phyloP scores from a whole-genome alignment of 2,329 filamentous ascomycete species.

The Epichloe typhina region DNA sequence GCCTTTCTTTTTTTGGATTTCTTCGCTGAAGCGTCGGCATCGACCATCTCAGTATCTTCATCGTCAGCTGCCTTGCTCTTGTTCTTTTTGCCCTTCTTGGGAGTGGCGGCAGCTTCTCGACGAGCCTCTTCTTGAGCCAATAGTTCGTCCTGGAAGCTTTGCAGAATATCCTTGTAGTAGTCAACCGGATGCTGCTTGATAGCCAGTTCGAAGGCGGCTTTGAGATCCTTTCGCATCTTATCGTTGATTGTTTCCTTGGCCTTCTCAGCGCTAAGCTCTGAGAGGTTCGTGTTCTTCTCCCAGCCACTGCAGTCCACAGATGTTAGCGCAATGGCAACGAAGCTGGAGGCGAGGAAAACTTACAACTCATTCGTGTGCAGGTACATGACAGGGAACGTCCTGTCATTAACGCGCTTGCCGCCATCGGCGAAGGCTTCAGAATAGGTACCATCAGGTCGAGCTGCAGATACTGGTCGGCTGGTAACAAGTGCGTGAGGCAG shows the following conservation, averaged over 20 bases:
- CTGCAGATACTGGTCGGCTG: slow-evolving; percentile 72
- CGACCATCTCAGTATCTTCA: slow-evolving; percentile 48
- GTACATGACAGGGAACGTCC: slow-evolving; percentile 93
- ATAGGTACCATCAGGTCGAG: slow-evolving; percentile 71
- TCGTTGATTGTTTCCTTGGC: slow-evolving; percentile 55
- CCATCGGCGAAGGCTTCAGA: slow-evolving; percentile 78
- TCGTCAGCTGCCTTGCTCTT: slow-evolving; percentile 41
- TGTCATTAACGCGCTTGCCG: slow-evolving; percentile 71
- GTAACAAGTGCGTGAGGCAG: slow-evolving; percentile 66
- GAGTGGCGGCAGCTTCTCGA: slow-evolving; percentile 26
- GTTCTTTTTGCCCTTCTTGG: slow-evolving; percentile 30
- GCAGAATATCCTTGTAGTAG: slow-evolving; percentile 72
- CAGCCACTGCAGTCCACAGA: slow-evolving; percentile 52
- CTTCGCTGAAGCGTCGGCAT: slow-evolving; percentile 51
- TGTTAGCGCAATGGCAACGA: neutral
- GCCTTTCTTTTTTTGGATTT: slow-evolving; percentile 70
- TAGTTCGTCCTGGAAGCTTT: slow-evolving; percentile 53
- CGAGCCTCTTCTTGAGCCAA: slow-evolving; percentile 40
- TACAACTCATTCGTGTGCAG: slow-evolving; percentile 93
- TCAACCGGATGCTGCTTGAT: slow-evolving; percentile 63
- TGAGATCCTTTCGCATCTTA: slow-evolving; percentile 70
- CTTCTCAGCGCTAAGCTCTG: slow-evolving; percentile 60
- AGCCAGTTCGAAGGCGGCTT: slow-evolving; percentile 69
- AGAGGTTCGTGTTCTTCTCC: slow-evolving; percentile 75
- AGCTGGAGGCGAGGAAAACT: slow-evolving; percentile 23